A percentile compares a stretch with the other conserved stretches of the same genome.
phyloP scores from a whole-genome alignment of 2,329 filamentous ascomycete genomes.

The Xylaria sp. region DNA sequence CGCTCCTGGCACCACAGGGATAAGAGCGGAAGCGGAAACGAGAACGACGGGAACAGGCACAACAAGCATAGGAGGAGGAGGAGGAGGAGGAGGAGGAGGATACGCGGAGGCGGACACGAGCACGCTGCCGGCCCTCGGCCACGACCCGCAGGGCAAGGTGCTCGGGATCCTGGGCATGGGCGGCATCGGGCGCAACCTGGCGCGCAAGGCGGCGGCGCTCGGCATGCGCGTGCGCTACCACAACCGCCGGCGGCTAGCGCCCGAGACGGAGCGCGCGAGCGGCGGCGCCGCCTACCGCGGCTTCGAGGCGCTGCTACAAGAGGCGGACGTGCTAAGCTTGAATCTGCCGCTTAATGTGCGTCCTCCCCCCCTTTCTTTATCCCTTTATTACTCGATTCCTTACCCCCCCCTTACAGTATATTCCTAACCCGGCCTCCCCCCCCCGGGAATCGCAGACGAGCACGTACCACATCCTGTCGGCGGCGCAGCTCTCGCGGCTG shows the following conservation, averaged over 20 bases:
- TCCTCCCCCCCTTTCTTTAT: conserved; percentile 20
- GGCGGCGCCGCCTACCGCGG: conserved; percentile 66
- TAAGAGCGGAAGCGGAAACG: too few species aligned
- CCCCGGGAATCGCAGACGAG: conserved; percentile 43
- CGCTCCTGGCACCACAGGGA: too few species aligned
- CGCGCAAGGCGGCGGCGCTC: conserved; percentile 70
- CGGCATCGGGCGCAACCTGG: conserved; percentile 78
- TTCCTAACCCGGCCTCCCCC: neutral
- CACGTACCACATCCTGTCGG: conserved; percentile 77
- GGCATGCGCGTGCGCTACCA: conserved; percentile 77
- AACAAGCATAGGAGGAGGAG: conserved; percentile 70
- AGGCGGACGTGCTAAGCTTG: conserved; percentile 76
- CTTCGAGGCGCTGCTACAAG: conserved; percentile 71
- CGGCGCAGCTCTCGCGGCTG: conserved; percentile 72
- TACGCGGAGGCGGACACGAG: conserved; percentile 50
- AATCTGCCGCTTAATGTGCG: conserved; percentile 81
- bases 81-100: conserved; percentile 66
- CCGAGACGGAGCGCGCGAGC: conserved; percentile 53
- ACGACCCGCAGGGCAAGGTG: conserved; percentile 77
- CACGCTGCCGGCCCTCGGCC: conserved; percentile 59
- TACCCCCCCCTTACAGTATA: neutral
- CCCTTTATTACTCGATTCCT: conserved; percentile 1
- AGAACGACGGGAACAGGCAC: too few species aligned
- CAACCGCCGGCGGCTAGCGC: conserved; percentile 65
- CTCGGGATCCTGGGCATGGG: conserved; percentile 86